Percentiles rank a stretch among this genome's conserved stretches.
Evolutionary conservation across 2,329 filamentous ascomycete species (phyloP).

Genomic region (Pestalotiopsis sp.): DNA sequence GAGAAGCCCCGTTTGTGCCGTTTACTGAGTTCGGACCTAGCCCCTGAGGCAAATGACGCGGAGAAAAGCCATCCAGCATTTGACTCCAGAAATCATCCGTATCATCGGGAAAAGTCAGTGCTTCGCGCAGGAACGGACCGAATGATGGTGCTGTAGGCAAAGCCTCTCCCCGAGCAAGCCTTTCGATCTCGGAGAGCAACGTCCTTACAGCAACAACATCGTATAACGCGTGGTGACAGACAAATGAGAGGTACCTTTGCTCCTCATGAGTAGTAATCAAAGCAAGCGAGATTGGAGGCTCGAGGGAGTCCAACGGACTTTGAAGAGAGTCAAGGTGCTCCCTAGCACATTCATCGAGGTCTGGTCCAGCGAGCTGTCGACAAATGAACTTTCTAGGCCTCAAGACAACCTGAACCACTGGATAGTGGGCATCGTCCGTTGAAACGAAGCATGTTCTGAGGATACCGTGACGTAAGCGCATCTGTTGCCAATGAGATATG

Average conservation of each 20-base stretch:
- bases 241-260: constrained; percentile 44
- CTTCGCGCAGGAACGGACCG: constrained; percentile 62
- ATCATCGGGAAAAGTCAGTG: constrained; percentile 48
- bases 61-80: constrained; percentile 53
- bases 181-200: constrained; percentile 72
- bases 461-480: constrained; percentile 71
- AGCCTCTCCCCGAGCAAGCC: constrained; percentile 45
- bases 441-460: constrained; percentile 75
- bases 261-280: constrained; percentile 34
- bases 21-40: background rate
- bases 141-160: constrained; percentile 59
- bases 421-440: constrained; percentile 59
- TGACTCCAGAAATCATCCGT: constrained; percentile 68
- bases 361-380: constrained; percentile 32
- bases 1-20: constrained; percentile 5
- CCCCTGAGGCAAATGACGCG: background rate
- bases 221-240: constrained; percentile 81
- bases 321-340: constrained; percentile 41
- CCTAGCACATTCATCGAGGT: constrained; percentile 19
- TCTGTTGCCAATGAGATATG: constrained; percentile 59
- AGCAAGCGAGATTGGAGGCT: constrained; percentile 48
- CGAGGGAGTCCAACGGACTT: constrained; percentile 43
- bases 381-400: constrained; percentile 42
- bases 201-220: constrained; percentile 77
- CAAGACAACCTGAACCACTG: constrained; percentile 75